Evolutionary conservation across 2,329 filamentous ascomycete genomes (phyloP).

Genomic region (Claviceps africana): DNA sequence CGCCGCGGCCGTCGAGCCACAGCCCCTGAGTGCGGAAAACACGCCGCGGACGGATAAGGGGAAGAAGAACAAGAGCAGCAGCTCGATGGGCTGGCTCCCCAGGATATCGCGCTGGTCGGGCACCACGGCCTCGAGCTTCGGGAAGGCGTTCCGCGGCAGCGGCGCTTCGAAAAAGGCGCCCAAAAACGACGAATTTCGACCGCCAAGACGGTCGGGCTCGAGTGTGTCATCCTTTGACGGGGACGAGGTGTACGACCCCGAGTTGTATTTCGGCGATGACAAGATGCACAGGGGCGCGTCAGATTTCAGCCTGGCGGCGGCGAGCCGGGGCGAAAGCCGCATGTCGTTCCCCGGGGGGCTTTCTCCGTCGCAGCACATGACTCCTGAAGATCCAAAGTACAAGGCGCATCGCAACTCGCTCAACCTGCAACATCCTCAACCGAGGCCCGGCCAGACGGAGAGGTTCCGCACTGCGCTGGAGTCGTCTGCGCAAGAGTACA

Average conservation of each 20-base stretch:
- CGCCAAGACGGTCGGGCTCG: conserved; percentile 63
- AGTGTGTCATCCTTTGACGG: conserved; percentile 54
- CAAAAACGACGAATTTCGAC: conserved; percentile 43
- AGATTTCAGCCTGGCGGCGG: conserved; percentile 29
- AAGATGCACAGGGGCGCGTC: conserved; percentile 44
- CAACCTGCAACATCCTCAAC: conserved; percentile 68
- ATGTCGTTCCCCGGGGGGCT: background rate
- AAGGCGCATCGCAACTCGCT: conserved; percentile 69
- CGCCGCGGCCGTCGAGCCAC: conserved; percentile 22
- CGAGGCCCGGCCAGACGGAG: conserved; percentile 57
- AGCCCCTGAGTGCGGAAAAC: conserved; percentile 55
- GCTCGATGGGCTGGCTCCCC: conserved; percentile 66
- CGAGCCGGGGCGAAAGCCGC: background rate
- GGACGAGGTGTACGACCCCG: conserved; percentile 32
- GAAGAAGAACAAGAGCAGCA: conserved; percentile 80
- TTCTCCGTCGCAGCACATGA: conserved; percentile 39
- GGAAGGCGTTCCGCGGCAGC: conserved; percentile 61
- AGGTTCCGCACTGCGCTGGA: conserved; percentile 63
- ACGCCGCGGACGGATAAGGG: conserved; percentile 61
- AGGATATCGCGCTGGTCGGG: conserved; percentile 97
- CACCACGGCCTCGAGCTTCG: conserved; percentile 79
- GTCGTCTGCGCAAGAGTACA: conserved; percentile 55
- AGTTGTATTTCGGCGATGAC: conserved; percentile 46
- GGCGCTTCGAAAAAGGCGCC: conserved; percentile 40
- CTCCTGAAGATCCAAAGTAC: conserved; percentile 60